These are phyloP conservation scores for Suillus subluteus DNA, from an alignment of 768 basidiomycete genomes.

Conservation along the genomic window DNA sequence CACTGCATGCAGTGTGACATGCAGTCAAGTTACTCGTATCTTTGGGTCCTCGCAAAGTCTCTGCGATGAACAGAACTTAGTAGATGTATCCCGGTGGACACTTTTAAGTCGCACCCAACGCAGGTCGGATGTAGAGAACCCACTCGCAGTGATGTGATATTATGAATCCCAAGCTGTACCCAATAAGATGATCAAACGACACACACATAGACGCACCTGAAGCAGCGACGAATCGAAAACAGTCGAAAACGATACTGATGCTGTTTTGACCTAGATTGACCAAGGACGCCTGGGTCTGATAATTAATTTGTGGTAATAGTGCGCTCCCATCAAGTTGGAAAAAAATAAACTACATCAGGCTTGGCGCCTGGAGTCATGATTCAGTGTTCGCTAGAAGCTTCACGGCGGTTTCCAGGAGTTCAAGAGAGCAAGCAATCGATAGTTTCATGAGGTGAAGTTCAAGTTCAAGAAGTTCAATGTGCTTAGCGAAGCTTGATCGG, in stretches of 20 bases:
- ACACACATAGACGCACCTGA: too few species aligned
- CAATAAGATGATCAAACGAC: neutral
- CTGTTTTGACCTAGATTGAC: too few species aligned
- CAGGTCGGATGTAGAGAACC: neutral
- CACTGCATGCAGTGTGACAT: constrained; percentile 55
- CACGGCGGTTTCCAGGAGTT: neutral
- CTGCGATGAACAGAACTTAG: constrained; percentile 31
- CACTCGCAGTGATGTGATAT: neutral
- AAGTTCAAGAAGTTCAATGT: neutral
- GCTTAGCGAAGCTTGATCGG: neutral
- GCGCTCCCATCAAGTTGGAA: neutral
- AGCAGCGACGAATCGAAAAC: too few species aligned
- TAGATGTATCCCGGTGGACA: constrained; percentile 14
- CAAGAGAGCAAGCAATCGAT: too few species aligned
- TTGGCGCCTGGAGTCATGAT: neutral
- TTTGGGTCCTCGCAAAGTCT: constrained; percentile 36
- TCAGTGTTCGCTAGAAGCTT: neutral
- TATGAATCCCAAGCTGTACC: neutral
- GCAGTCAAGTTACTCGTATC: constrained; percentile 27
- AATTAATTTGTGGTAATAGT: neutral
- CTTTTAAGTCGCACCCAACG: constrained; percentile 42
- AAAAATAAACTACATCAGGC: neutral
- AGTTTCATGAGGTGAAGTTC: neutral
- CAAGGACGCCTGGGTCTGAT: neutral
- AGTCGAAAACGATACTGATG: neutral